Percentiles rank a stretch among this genome's conserved stretches.
Conservation (phyloP, 768 basidiomycete species). For the Pisolithus tinctorius region DNA sequence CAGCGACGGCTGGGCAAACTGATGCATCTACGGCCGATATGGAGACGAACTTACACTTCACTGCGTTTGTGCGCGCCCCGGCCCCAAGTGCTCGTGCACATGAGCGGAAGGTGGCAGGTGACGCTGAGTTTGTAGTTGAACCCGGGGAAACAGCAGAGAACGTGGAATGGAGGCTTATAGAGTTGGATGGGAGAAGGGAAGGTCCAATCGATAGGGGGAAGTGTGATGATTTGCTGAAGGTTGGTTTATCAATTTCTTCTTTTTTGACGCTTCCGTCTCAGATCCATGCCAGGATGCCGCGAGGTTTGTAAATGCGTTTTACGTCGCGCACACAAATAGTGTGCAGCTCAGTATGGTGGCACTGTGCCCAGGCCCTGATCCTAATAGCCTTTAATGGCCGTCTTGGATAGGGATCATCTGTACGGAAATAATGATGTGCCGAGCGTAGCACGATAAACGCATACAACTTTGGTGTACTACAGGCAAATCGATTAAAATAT, state of each 20-base stretch:
- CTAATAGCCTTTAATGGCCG: no score
- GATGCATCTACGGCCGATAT: conserved; percentile 50
- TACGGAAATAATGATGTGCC: no score
- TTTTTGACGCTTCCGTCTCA: background rate
- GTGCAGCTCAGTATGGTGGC: conserved; percentile 45
- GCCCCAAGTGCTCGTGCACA: conserved; percentile 21
- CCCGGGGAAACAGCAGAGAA: background rate
- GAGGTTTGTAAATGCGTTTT: conserved; percentile 37
- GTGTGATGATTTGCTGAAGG: conserved; percentile 52
- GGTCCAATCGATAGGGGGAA: conserved; percentile 79
- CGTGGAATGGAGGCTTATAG: conserved; percentile 44
- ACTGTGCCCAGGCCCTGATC: conserved; percentile 21
- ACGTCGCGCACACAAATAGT: conserved; percentile 32
- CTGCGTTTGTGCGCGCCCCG: conserved; percentile 74
- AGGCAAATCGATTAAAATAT: no score
- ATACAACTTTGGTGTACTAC: no score
- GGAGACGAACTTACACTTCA: conserved; percentile 79
- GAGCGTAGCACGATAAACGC: no score
- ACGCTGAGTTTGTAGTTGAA: conserved; percentile 41
- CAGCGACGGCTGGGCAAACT: conserved; percentile 66
- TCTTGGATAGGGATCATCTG: no score
- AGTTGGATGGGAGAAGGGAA: conserved; percentile 73
- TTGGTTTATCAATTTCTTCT: conserved; percentile 10
- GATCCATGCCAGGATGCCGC: conserved; percentile 34
- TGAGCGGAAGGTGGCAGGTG: conserved; percentile 68